Conservation (phyloP, 257 asterid species). For the Leptodermis oblonga region DNA sequence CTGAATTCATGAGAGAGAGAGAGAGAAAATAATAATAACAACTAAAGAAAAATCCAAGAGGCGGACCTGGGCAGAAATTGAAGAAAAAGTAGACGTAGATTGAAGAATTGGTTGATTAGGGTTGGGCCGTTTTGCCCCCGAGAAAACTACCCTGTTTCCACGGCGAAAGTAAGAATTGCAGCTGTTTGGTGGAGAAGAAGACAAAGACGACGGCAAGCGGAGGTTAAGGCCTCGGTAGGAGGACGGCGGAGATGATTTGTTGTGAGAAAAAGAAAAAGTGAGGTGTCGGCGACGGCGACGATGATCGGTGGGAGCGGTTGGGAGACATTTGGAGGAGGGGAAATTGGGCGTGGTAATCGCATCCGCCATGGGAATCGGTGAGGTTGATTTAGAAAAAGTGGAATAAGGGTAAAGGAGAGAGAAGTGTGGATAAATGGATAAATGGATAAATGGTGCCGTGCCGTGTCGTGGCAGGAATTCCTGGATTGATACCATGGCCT, state of each 20-base stretch:
- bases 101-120: neutral
- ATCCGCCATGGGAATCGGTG: neutral
- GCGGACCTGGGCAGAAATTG: constrained; percentile 3
- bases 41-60: neutral
- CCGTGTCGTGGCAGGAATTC: no score
- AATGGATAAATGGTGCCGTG: no score
- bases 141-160: neutral
- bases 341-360: neutral
- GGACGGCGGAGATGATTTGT: neutral
- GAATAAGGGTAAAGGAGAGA: neutral
- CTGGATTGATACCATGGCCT: no score
- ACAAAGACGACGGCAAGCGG: neutral
- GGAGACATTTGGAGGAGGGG: neutral
- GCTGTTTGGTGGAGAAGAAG: neutral
- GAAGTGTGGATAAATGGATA: neutral
- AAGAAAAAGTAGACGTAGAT: neutral
- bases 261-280: neutral
- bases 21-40: no score
- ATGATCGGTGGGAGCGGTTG: neutral
- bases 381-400: neutral
- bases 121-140: neutral
- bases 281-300: neutral
- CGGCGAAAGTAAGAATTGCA: neutral
- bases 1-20: no score
- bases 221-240: neutral